phyloP scores from a whole-genome alignment of 257 asterid species.

The Thymus quinquecostatus region DNA sequence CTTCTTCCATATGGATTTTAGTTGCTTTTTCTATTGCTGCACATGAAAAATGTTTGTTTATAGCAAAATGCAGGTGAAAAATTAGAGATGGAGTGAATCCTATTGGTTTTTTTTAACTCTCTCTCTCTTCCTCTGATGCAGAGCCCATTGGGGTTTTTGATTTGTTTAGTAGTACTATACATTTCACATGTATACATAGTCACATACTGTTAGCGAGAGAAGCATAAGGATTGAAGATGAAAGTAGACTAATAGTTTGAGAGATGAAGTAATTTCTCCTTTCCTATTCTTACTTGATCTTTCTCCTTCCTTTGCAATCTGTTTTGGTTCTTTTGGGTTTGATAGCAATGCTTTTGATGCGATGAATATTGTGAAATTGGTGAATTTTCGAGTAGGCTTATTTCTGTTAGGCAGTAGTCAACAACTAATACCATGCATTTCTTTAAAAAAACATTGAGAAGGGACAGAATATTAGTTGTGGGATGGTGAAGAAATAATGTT shows the following conservation, averaged over 20 bases:
- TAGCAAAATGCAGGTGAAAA: constrained; percentile 12
- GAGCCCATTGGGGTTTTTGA: constrained; percentile 1
- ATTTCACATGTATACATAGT: not conserved
- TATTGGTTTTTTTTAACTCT: not conserved
- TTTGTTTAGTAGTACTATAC: not conserved
- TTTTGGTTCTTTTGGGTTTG: constrained; percentile 9
- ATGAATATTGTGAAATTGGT: constrained; percentile 3
- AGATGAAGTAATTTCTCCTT: constrained; percentile 8
- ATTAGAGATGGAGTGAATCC: constrained; percentile 22
- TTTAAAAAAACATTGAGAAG: not conserved
- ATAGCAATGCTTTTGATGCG: constrained; percentile 15
- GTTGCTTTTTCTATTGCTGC: constrained; percentile 32
- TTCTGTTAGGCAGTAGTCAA: constrained; percentile 31
- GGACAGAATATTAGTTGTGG: constrained; percentile 45
- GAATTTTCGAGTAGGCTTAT: constrained; percentile 18
- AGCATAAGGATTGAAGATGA: constrained; percentile 11
- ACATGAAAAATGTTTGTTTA: constrained; percentile 34
- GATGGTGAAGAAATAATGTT: constrained; percentile 34
- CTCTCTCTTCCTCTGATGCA: constrained; percentile 6
- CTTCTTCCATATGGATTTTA: constrained; percentile 22
- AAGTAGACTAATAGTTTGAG: not conserved
- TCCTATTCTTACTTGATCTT: not conserved
- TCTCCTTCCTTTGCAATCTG: constrained; percentile 6
- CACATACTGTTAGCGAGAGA: constrained; percentile 1
- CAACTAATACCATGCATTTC: constrained; percentile 27